These are phyloP conservation scores for Colletotrichum viniferum DNA, from an alignment of 2,329 filamentous ascomycete species.

Conservation along the genomic window DNA sequence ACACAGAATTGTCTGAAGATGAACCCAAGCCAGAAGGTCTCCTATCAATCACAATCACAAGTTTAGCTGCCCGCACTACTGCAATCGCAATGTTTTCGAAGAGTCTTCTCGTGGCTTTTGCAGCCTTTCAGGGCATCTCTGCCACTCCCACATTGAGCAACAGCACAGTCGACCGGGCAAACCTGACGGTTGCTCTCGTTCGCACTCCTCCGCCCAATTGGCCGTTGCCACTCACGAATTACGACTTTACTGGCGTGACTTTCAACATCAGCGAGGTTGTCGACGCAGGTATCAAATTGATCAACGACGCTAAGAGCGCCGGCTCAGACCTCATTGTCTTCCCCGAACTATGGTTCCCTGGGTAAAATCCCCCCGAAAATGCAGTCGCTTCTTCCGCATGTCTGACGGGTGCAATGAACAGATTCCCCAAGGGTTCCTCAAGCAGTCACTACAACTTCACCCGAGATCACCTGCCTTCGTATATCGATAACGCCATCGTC, in stretches of 20 bases:
- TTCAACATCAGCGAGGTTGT: slow-evolving; percentile 1
- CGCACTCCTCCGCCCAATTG: not conserved
- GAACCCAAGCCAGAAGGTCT: not conserved
- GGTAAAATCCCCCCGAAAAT: not conserved
- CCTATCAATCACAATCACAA: not conserved
- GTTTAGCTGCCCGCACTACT: not conserved
- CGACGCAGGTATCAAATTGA: not conserved
- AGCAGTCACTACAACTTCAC: not conserved
- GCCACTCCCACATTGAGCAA: not conserved
- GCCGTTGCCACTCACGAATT: not conserved
- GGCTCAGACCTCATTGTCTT: not conserved
- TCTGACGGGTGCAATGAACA: not conserved
- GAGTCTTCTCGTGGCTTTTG: not conserved
- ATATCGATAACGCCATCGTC: not conserved
- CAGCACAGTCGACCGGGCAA: not conserved
- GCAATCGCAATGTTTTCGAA: not conserved
- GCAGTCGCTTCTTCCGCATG: not conserved
- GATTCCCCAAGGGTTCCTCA: not conserved
- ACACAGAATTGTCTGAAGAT: not conserved
- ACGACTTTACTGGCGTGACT: not conserved
- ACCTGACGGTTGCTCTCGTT: not conserved
- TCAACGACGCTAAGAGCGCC: not conserved
- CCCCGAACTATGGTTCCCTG: slow-evolving; percentile 1
- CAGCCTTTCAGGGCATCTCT: not conserved
- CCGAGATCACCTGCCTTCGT: not conserved